A percentile compares a stretch with the other conserved stretches of the same genome.
Conservation (phyloP, 345 rosid genomes). For the Draba incana region DNA sequence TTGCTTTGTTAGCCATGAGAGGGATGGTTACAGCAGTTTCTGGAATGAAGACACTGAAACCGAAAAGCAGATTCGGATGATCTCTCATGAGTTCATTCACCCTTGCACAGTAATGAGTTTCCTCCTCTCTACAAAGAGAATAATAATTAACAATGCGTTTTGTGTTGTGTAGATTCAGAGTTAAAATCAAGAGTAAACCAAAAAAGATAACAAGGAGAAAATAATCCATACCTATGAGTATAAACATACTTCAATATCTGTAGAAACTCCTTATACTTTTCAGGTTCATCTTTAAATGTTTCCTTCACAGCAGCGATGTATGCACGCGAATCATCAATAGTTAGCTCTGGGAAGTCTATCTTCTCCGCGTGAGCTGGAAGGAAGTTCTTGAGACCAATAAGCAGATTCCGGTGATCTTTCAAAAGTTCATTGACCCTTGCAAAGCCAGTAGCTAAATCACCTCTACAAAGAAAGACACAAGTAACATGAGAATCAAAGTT, state of each 20-base stretch:
- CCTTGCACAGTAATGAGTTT: not conserved
- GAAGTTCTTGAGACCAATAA: not conserved
- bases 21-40: too few relatives aligned
- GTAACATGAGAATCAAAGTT: slow-evolving; percentile 1
- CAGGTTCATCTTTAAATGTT: not conserved
- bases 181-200: not conserved
- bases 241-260: not conserved
- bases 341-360: not conserved
- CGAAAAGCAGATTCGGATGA: not conserved
- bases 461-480: not conserved
- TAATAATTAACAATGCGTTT: not conserved
- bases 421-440: not conserved
- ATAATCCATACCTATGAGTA: not conserved
- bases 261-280: not conserved
- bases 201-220: not conserved
- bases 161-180: not conserved
- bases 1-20: not conserved
- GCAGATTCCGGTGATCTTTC: slow-evolving; percentile 6
- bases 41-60: slow-evolving; percentile 12
- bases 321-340: not conserved
- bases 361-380: not conserved
- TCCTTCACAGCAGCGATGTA: slow-evolving; percentile 1
- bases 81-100: not conserved
- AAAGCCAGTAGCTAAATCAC: not conserved
- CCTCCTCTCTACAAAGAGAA: slow-evolving; percentile 9